Evolutionary conservation across 2,329 filamentous ascomycete species (phyloP).

Genomic region (Plenodomus tracheiphilus): DNA sequence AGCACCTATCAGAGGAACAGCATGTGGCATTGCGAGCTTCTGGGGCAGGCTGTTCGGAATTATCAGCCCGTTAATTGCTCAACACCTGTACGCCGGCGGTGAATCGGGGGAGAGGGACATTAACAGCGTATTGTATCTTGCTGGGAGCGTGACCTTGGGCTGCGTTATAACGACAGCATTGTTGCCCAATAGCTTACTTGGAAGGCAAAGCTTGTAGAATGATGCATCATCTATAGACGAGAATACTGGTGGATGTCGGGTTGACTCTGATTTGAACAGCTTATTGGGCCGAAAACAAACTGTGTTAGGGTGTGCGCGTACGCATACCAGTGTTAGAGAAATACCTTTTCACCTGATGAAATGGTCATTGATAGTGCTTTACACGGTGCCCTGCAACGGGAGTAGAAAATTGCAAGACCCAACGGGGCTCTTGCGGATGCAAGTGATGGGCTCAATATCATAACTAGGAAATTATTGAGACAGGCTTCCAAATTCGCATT

Average conservation of each 20-base stretch:
- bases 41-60: constrained; percentile 63
- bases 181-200: constrained; percentile 48
- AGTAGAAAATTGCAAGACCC: no score
- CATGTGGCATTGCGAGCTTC: constrained; percentile 61
- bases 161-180: constrained; percentile 57
- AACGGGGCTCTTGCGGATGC: no score
- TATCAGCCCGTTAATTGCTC: constrained; percentile 60
- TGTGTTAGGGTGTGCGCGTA: no score
- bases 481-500: no score
- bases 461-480: no score
- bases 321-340: no score
- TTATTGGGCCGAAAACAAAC: no score
- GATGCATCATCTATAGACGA: background rate
- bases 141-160: constrained; percentile 58
- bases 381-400: no score
- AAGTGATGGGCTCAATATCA: no score
- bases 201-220: constrained; percentile 16
- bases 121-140: constrained; percentile 60
- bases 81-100: constrained; percentile 45
- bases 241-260: background rate
- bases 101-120: constrained; percentile 40
- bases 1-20: constrained; percentile 55
- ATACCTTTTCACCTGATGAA: no score
- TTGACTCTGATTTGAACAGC: background rate
- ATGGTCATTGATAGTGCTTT: no score